Evolutionary conservation across 176 grass and related monocot genomes (phyloP).

Genomic region (Neostapfia colusana): DNA sequence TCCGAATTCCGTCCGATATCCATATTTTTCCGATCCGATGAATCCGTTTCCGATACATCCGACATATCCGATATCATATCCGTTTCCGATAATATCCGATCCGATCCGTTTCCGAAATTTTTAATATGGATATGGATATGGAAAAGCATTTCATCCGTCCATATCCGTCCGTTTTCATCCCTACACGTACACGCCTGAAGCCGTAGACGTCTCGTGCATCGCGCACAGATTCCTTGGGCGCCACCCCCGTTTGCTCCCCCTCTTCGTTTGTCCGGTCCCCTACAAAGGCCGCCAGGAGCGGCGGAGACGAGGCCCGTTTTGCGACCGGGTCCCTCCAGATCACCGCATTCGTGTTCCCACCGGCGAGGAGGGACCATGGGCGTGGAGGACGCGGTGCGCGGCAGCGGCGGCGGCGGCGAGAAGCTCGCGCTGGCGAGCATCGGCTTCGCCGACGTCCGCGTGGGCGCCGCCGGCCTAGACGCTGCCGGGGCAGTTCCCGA

Average conservation of each 20-base stretch:
- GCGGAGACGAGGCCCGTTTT: constrained; percentile 1
- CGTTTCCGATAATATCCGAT: no score
- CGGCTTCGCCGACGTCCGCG: constrained; percentile 40
- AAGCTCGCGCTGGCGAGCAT: constrained; percentile 51
- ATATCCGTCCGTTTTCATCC: no score
- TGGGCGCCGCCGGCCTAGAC: constrained; percentile 21
- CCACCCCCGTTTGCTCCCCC: not conserved
- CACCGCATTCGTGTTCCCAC: not conserved
- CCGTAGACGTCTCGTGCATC: not conserved
- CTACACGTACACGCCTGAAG: not conserved
- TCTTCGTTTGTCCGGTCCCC: no score
- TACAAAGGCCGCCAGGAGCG: constrained; percentile 30
- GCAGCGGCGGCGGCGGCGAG: constrained; percentile 9
- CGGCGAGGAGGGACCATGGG: constrained; percentile 21
- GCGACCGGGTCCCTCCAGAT: not conserved
- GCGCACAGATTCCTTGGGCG: not conserved
- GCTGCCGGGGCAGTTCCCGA: constrained; percentile 2
- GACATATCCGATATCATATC: no score
- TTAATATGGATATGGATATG: no score
- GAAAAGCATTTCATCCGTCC: no score
- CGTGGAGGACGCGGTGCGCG: not conserved
- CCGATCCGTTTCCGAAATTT: no score
- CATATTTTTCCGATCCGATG: no score
- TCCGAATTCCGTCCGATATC: no score
- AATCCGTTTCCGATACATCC: no score